These are phyloP conservation scores for Fragaria ananassa DNA, from an alignment of 306 rosid species.

Conservation along the genomic window DNA sequence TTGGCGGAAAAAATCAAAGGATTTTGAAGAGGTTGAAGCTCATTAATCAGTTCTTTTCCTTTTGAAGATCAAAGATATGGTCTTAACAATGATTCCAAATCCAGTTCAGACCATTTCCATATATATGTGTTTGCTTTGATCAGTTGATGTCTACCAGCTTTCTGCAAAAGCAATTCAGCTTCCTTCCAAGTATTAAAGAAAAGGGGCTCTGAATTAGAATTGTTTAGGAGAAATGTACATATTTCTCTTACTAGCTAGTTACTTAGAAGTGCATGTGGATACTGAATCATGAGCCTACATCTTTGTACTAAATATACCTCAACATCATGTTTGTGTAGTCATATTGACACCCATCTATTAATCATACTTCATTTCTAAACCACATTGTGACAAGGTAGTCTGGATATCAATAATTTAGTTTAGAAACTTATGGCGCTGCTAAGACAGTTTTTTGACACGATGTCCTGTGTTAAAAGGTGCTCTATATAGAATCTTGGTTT, in stretches of 20 bases:
- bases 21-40: slow-evolving; percentile 27
- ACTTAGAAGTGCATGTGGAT: neutral
- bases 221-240: neutral
- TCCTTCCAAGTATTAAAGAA: neutral
- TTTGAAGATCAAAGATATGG: neutral
- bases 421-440: no score
- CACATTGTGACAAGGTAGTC: neutral
- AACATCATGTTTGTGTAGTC: neutral
- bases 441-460: no score
- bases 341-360: neutral
- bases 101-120: neutral
- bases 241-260: neutral
- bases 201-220: neutral
- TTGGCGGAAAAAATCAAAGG: slow-evolving; percentile 28
- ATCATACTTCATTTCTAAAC: slow-evolving; percentile 1
- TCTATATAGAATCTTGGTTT: no score
- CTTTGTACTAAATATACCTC: neutral
- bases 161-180: neutral
- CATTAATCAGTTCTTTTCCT: neutral
- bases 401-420: neutral
- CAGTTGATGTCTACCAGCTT: neutral
- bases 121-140: neutral
- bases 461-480: no score
- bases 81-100: neutral
- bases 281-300: neutral